Base-by-base conservation (phyloP, 805 yeast genomes). In the Wickerhamiella occidentalis region DNA sequence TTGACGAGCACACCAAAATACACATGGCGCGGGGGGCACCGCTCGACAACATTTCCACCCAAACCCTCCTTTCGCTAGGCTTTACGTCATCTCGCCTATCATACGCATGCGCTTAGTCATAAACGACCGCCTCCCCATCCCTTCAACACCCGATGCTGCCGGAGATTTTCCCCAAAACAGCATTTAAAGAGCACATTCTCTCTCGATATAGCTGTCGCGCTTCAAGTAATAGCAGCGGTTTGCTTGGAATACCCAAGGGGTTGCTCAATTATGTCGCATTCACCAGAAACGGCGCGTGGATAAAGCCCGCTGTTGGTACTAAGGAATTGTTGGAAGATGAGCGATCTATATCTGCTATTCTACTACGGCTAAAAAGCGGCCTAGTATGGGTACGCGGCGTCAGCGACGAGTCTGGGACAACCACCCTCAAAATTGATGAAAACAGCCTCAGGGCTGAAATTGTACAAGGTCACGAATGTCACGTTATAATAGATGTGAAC, bases 221-320 rank as follows among this genome's bases (percentile, higher is more conserved):
- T 8, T 21, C 42, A 9, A 18, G 8, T 18, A 38, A 13, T 3
- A 13, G 17, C 6, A 18, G 22, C 35, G 45, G 45, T 4, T 11
- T 9, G 13, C 43, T 47, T n/a, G 50, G 50, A 3, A 13, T 1
- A 19, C 50, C 50, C 2, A 5, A n/a, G 15, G 13, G 28, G 12
- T 22, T 47, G 30, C 26, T 7, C 25, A 6, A 37, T 13, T 40
- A 40, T 28, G 38, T 47, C 9, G 50, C 50, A 13, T 47, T 26
- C 23, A 47, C 50, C 18, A 36, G 50, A 18, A 47, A 47, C 23
- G 50, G 50, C 2, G 38, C 50, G 17, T 47, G 50, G 50, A 35
- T 47, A 23, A 40, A 47, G 35, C 50, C 50, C 3, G 15, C 30
- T 6, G 22, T 25, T 9, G 50, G 45, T 23, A 37, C 33, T n/a